Evolutionary conservation across 805 yeast genomes (phyloP).

Genomic region (Starmera amethionina): DNA sequence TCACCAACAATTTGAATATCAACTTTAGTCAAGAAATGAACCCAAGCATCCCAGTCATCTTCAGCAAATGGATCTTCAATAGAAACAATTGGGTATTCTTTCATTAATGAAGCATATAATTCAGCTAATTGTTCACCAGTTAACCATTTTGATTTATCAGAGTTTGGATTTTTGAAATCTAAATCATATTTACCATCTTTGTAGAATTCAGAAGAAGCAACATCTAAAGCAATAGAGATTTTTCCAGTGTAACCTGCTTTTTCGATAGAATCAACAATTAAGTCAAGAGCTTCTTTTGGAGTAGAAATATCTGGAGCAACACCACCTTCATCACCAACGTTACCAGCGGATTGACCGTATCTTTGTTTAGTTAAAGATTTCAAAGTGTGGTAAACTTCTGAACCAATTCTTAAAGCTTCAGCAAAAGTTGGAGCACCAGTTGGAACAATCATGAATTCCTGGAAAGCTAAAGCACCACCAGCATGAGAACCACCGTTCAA

Average conservation of each 20-base stretch:
- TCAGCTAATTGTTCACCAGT: conserved; percentile 80
- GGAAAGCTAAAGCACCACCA: conserved; percentile 98
- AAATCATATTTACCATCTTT: conserved; percentile 94
- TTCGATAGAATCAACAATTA: conserved; percentile 82
- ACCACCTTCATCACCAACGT: conserved; percentile 99
- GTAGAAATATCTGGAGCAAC: conserved; percentile 96
- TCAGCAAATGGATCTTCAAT: conserved; percentile 99
- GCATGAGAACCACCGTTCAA: conserved; percentile 99
- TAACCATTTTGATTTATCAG: conserved; percentile 87
- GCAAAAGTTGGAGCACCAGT: conserved; percentile 81
- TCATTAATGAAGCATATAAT: conserved; percentile 69
- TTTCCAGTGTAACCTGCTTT: conserved; percentile 92
- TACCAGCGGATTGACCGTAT: conserved; percentile 98
- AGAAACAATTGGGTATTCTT: conserved; percentile 95
- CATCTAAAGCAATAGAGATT: conserved; percentile 88
- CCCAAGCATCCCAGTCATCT: conserved; percentile 99
- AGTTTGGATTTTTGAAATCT: conserved; percentile 96
- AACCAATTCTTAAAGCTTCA: conserved; percentile 94
- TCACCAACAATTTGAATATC: conserved; percentile 93
- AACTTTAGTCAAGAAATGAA: conserved; percentile 67
- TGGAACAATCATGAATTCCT: conserved; percentile 99
- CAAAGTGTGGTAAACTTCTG: conserved; percentile 96
- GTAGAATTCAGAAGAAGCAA: conserved; percentile 97
- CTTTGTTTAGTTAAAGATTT: conserved; percentile 87
- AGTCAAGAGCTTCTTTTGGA: conserved; percentile 95